Evolutionary conservation across 2,329 filamentous ascomycete species (phyloP).

Genomic region (Monascus ruber): DNA sequence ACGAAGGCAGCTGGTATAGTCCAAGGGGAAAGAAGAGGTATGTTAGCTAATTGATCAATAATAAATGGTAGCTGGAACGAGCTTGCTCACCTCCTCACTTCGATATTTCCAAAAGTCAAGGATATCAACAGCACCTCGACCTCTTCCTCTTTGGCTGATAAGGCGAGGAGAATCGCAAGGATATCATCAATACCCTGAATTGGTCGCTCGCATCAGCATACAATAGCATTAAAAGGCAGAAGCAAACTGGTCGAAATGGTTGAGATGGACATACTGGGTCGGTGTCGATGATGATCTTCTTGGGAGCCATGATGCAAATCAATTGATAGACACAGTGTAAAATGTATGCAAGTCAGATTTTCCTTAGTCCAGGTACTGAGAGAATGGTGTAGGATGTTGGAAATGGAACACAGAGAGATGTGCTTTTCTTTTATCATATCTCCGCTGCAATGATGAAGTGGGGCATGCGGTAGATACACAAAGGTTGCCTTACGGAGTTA

Average conservation of each 20-base stretch:
- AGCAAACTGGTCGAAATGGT: no score
- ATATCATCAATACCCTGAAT: conserved; percentile 72
- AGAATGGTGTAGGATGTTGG: no score
- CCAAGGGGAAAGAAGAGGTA: neutral
- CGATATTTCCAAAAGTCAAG: conserved; percentile 87
- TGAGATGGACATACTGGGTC: conserved; percentile 55
- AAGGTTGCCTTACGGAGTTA: no score
- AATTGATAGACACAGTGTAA: neutral
- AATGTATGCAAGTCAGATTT: neutral
- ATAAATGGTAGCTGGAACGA: neutral
- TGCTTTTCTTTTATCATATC: no score
- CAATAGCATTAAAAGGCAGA: no score
- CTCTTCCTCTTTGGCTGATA: conserved; percentile 71
- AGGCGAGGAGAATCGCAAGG: conserved; percentile 73
- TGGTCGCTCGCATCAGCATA: no score
- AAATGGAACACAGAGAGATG: no score
- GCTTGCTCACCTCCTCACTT: conserved; percentile 57
- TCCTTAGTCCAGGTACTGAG: no score
- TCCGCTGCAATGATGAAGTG: no score
- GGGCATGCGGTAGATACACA: no score
- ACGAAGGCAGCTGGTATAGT: conserved; percentile 55
- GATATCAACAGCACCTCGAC: conserved; percentile 77
- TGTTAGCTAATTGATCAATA: conserved; percentile 22
- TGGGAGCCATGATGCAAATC: conserved; percentile 47
- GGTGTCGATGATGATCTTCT: conserved; percentile 87